These are phyloP conservation scores for Casuarina equisetifolia DNA, from an alignment of 306 rosid species.

Conservation along the genomic window DNA sequence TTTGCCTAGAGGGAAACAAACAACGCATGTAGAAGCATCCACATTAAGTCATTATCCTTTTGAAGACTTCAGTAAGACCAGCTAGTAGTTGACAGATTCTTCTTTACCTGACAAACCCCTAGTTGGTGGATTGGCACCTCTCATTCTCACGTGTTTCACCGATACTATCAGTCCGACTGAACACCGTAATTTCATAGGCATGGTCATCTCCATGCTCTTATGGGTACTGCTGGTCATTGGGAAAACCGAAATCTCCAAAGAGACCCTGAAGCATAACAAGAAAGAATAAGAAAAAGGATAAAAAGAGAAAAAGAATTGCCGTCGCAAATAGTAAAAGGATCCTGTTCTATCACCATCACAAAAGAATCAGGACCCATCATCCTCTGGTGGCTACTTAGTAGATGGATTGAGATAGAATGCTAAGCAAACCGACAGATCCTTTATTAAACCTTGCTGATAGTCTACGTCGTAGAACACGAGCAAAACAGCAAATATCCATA, in stretches of 20 bases:
- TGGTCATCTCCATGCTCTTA: constrained; percentile 30
- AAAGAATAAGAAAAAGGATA: constrained; percentile 3
- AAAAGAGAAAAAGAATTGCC: not conserved
- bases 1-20: constrained; percentile 29
- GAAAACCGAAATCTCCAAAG: constrained; percentile 73
- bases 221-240: constrained; percentile 35
- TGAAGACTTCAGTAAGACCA: constrained; percentile 28
- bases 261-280: constrained; percentile 55
- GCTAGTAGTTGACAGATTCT: constrained; percentile 29
- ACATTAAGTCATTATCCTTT: constrained; percentile 25
- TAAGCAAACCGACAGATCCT: not conserved
- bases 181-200: constrained; percentile 20
- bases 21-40: constrained; percentile 33
- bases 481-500: not conserved
- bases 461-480: not conserved
- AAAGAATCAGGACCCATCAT: constrained; percentile 9
- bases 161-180: constrained; percentile 32
- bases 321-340: not conserved
- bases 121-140: constrained; percentile 32
- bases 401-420: not conserved
- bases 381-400: not conserved
- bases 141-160: constrained; percentile 29
- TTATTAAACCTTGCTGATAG: not conserved
- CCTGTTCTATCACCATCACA: not conserved
- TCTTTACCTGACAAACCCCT: constrained; percentile 32